Base-by-base conservation (phyloP, 106 monocot genomes). In the Dendrobium huoshanense region DNA sequence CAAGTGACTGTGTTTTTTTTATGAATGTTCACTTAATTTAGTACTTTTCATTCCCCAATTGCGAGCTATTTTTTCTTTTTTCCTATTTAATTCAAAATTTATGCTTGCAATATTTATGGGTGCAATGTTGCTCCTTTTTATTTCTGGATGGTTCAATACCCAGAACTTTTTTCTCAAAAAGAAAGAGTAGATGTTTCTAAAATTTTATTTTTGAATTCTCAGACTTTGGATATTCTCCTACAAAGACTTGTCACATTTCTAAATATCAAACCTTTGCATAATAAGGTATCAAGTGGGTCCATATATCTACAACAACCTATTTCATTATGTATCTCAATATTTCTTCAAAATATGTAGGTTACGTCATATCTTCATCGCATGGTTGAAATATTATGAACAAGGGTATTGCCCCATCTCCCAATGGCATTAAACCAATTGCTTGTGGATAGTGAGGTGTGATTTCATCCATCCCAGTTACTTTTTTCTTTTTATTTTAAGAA, bases 281-380 rank as follows among this genome's bases (percentile, higher is more conserved):
- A 78, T 74, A 98, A 92, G 94, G 97, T 98, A 82, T 78, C 18
- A 73, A 54, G 7, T 33, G 1, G 20, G 44, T n/a, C 43, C 18
- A 74, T 74, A 20, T 31, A 7, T 74, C 31, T 43, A 41, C 37
- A 4, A 2, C 42, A 15, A 74, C 18, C 41, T 44, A 72, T 40
- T 72, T 72, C 9, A 72, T 15, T 72, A 37, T 5, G 31, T 72
- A 16, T 72, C 4, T 5, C 27, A 40, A 33, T 72, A 2, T 33
- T 2, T 33, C 9, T 72, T 65, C n/a, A 9, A 37, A 4, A 75
- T 40, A 49, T 86, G 82, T 79, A 98, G 97, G 81, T 92, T 48
- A 91, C 88, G 44, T 94, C 97, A 2, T 98, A 89, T 88, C 90
- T 98, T 80, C 97, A 98, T 86, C 90, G 97, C 20, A 98, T 98